These are phyloP conservation scores for Cordia subcordata DNA, from an alignment of 257 asterid species.

Conservation along the genomic window DNA sequence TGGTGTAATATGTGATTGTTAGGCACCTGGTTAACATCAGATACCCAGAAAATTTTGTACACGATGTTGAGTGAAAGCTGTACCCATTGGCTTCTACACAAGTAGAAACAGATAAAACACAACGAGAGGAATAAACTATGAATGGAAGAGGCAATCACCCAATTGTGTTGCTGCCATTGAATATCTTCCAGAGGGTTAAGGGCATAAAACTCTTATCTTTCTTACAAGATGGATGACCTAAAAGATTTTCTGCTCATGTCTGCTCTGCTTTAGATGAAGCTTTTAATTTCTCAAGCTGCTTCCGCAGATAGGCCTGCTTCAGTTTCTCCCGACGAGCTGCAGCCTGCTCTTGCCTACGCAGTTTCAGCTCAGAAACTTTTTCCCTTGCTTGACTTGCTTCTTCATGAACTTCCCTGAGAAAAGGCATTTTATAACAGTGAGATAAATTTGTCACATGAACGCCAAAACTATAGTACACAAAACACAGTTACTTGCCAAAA, in stretches of 20 bases:
- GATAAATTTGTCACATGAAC: not conserved
- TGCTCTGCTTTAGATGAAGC: constrained; percentile 67
- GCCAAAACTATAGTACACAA: not conserved
- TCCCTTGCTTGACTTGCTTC: constrained; percentile 93
- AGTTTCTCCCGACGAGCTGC: constrained; percentile 81
- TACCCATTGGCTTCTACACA: too few relatives aligned
- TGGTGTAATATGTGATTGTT: too few relatives aligned
- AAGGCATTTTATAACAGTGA: not conserved
- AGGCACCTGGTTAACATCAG: too few relatives aligned
- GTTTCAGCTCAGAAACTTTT: constrained; percentile 72
- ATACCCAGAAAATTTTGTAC: too few relatives aligned
- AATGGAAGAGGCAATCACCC: too few relatives aligned
- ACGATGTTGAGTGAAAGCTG: too few relatives aligned
- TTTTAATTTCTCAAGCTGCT: constrained; percentile 83
- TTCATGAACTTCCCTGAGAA: constrained; percentile 89
- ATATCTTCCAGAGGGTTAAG: not conserved
- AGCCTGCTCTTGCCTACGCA: constrained; percentile 78
- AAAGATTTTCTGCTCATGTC: constrained; percentile 29
- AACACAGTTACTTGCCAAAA: too few relatives aligned
- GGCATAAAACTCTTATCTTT: not conserved
- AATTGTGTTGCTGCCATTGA: too few relatives aligned
- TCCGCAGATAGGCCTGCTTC: constrained; percentile 84
- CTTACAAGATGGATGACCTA: not conserved
- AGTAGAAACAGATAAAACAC: too few relatives aligned
- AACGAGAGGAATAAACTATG: too few relatives aligned